Percentiles rank a stretch among this genome's conserved stretches.
phyloP scores from a whole-genome alignment of 495 filamentous ascomycete genomes.

The Bathelium albidoporum region DNA sequence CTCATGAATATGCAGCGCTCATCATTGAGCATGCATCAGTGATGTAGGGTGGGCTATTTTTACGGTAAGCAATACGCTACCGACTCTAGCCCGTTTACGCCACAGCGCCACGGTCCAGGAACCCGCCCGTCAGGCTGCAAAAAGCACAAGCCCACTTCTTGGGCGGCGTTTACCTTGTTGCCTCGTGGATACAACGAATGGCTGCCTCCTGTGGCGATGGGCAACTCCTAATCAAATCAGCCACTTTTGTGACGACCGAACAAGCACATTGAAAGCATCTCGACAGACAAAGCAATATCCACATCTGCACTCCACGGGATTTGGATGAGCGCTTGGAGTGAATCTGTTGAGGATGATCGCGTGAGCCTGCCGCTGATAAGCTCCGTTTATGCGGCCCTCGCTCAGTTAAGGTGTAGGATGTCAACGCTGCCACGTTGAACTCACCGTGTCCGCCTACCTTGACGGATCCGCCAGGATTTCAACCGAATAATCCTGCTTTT shows the following conservation, averaged over 20 bases:
- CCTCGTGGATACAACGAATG: neutral
- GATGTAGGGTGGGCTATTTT: neutral
- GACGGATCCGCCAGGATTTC: neutral
- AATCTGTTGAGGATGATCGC: neutral
- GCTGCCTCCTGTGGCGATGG: neutral
- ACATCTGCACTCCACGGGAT: no score
- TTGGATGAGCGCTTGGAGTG: neutral
- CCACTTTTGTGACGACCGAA: neutral
- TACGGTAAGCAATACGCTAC: slow-evolving; percentile 5
- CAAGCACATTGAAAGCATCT: neutral
- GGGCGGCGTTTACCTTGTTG: neutral
- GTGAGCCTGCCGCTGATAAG: neutral
- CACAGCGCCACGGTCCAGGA: slow-evolving; percentile 2
- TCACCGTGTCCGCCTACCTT: neutral
- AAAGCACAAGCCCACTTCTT: neutral
- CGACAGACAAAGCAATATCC: neutral
- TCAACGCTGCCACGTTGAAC: neutral
- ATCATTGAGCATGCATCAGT: neutral
- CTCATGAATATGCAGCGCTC: neutral
- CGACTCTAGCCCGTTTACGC: neutral
- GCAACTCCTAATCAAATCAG: neutral
- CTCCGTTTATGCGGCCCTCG: neutral
- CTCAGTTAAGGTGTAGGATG: neutral
- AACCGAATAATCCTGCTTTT: neutral
- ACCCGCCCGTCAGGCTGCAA: neutral